phyloP scores from a whole-genome alignment of 495 filamentous ascomycete genomes.

The Penicillium malachiteum region DNA sequence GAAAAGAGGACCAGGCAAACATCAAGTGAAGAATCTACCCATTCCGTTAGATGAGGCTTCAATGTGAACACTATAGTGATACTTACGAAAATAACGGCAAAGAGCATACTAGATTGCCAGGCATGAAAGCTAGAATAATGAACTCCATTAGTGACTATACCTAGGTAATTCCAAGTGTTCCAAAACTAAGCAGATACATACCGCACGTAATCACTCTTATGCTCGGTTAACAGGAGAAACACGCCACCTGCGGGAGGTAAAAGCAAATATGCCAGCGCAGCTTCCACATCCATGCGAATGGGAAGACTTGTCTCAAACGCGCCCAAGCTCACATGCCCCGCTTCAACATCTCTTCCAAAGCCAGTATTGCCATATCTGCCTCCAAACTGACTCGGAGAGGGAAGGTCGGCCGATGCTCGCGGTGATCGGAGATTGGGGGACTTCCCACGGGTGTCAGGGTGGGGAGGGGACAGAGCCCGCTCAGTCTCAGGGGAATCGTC shows the following conservation, averaged over 20 bases:
- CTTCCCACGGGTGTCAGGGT: constrained; percentile 45
- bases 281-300: constrained; percentile 82
- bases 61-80: neutral
- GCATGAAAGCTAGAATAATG: constrained; percentile 74
- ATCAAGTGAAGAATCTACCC: constrained; percentile 71
- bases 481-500: constrained; percentile 76
- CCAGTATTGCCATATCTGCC: constrained; percentile 36
- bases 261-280: constrained; percentile 83
- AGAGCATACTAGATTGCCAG: constrained; percentile 89
- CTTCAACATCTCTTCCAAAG: constrained; percentile 39
- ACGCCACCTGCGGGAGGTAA: constrained; percentile 86
- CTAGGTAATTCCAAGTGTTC: neutral
- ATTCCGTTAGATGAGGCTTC: constrained; percentile 10
- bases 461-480: constrained; percentile 68
- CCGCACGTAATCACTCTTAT: constrained; percentile 96
- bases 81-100: constrained; percentile 77
- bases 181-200: constrained; percentile 35
- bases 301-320: constrained; percentile 79
- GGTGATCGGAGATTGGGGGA: constrained; percentile 49
- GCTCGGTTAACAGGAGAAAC: constrained; percentile 78
- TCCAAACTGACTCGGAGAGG: constrained; percentile 43
- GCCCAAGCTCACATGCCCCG: constrained; percentile 65
- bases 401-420: constrained; percentile 37
- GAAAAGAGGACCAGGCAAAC: constrained; percentile 76
- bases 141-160: neutral